These are phyloP conservation scores for Trichosporon ovoides DNA, from an alignment of 1,284 basidiomycete genomes.

Conservation along the genomic window DNA sequence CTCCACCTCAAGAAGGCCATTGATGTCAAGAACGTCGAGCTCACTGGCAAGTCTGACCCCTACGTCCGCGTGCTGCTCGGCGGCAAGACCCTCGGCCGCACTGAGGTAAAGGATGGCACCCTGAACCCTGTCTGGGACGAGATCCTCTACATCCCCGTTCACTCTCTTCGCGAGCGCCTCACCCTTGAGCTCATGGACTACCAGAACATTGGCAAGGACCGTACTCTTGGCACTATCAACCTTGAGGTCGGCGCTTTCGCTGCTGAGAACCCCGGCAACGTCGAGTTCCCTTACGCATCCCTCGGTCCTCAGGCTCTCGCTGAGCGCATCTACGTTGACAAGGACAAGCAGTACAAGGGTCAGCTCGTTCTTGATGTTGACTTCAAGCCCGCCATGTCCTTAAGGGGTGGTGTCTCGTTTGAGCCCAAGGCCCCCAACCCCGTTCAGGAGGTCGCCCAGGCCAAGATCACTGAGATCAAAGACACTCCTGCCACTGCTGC, in stretches of 20 bases:
- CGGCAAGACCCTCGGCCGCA: constrained; percentile 70
- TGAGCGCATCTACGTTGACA: constrained; percentile 67
- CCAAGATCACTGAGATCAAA: constrained; percentile 7
- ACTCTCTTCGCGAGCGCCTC: constrained; percentile 50
- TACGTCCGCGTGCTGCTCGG: constrained; percentile 69
- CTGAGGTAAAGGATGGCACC: constrained; percentile 83
- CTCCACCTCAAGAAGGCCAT: constrained; percentile 78
- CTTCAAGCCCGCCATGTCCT: constrained; percentile 77
- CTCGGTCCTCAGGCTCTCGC: constrained; percentile 61
- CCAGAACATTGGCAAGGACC: constrained; percentile 71
- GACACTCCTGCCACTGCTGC: constrained; percentile 3
- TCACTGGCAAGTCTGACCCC: constrained; percentile 68
- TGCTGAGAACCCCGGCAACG: constrained; percentile 55
- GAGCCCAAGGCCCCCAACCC: constrained; percentile 53
- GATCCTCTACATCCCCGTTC: constrained; percentile 76
- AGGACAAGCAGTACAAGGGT: constrained; percentile 68
- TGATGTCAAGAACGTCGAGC: constrained; percentile 93
- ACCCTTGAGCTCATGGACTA: constrained; percentile 95
- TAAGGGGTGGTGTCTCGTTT: constrained; percentile 69
- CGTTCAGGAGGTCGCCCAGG: constrained; percentile 50
- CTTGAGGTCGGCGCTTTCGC: constrained; percentile 67
- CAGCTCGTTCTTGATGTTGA: constrained; percentile 74
- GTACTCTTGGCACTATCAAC: constrained; percentile 69
- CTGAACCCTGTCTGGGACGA: constrained; percentile 93
- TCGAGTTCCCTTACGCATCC: constrained; percentile 62